phyloP scores from a whole-genome alignment of 164 flowering plant species.

The Nelumbo lutea region DNA sequence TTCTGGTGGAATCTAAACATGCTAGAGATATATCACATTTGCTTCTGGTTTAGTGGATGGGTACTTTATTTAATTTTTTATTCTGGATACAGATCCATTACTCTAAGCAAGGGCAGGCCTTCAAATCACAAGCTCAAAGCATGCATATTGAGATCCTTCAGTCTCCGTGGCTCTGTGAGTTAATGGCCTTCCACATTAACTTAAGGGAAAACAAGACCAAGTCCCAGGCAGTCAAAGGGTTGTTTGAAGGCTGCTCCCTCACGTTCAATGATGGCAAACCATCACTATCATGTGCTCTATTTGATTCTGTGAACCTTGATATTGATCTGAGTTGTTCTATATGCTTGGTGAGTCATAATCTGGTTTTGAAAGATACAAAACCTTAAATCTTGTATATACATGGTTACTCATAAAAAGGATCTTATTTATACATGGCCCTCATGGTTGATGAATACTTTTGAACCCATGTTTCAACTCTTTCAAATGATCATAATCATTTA shows the following conservation, averaged over 20 bases:
- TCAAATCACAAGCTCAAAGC: slow-evolving; percentile 74
- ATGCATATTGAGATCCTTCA: slow-evolving; percentile 88
- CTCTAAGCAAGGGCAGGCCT: slow-evolving; percentile 95
- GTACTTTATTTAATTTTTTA: background rate
- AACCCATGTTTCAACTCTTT: too few species aligned
- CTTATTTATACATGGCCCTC: too few species aligned
- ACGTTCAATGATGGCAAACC: slow-evolving; percentile 55
- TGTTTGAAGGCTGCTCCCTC: slow-evolving; percentile 66
- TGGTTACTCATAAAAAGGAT: too few species aligned
- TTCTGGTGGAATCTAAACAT: too few species aligned
- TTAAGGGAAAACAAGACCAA: slow-evolving; percentile 41
- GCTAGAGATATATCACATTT: background rate
- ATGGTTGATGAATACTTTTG: too few species aligned
- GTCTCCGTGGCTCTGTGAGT: slow-evolving; percentile 93
- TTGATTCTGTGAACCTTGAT: slow-evolving; percentile 76
- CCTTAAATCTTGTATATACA: too few species aligned
- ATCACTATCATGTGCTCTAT: slow-evolving; percentile 66
- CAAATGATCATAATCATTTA: too few species aligned
- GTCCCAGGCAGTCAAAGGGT: slow-evolving; percentile 21
- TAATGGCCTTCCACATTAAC: slow-evolving; percentile 87
- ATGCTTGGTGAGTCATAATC: slow-evolving; percentile 70
- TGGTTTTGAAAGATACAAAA: background rate
- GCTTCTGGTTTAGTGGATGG: background rate
- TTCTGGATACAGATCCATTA: slow-evolving; percentile 52
- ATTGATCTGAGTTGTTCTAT: slow-evolving; percentile 84